A percentile compares a stretch with the other conserved stretches of the same genome.
Conservation (phyloP, 352 stramenopile species). For the Phytophthora citrophthora region DNA sequence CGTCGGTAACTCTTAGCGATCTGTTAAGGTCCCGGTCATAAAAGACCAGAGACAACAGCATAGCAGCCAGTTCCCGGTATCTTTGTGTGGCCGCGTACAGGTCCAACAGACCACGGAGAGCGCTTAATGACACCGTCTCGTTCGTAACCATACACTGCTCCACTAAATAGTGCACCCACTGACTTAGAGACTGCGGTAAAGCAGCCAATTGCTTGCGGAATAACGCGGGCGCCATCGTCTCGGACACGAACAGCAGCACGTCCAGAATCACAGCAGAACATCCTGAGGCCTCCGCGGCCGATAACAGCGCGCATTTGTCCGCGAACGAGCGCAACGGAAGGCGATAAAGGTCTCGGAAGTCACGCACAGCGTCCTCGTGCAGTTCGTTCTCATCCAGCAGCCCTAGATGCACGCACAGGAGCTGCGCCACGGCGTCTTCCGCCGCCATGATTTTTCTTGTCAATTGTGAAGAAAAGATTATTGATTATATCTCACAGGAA, state of each 20-base stretch:
- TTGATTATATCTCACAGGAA: not conserved
- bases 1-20: constrained; percentile 46
- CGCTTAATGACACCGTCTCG: constrained; percentile 52
- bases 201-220: constrained; percentile 58
- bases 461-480: constrained; percentile 4
- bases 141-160: constrained; percentile 63
- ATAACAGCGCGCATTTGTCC: constrained; percentile 61
- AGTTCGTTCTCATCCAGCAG: constrained; percentile 46
- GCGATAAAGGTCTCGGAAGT: constrained; percentile 65
- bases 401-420: constrained; percentile 89
- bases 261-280: constrained; percentile 73
- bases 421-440: constrained; percentile 62
- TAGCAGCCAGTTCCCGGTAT: constrained; percentile 59
- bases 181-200: constrained; percentile 48
- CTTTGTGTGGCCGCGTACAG: constrained; percentile 56
- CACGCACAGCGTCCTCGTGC: constrained; percentile 16
- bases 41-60: constrained; percentile 65
- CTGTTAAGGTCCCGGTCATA: constrained; percentile 38
- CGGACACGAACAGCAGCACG: constrained; percentile 76
- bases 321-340: constrained; percentile 42
- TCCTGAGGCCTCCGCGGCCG: constrained; percentile 48
- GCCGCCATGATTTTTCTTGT: constrained; percentile 20
- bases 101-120: constrained; percentile 48
- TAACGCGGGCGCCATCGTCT: constrained; percentile 67
- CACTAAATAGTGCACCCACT: constrained; percentile 75